Base-by-base conservation (phyloP, 2,329 filamentous ascomycete genomes). In the Alternaria consortialis region DNA sequence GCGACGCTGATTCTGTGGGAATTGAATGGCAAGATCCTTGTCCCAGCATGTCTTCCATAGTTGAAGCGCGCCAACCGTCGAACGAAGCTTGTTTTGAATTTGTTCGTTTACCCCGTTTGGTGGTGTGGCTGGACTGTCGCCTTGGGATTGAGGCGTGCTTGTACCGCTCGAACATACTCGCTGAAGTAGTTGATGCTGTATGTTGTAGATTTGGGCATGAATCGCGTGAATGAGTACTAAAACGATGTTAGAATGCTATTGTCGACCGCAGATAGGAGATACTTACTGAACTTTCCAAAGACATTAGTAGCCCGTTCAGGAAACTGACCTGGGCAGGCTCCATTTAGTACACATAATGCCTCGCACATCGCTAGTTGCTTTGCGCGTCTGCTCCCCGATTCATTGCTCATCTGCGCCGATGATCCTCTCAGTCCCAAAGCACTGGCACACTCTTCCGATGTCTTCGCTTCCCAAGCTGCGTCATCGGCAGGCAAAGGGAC, bases 41-140 rank as follows among this genome's bases (percentile, higher is more conserved):
- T 92, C 90, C 90, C 90, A 92, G 62, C 84, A 86, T 17, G 81
- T 82, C 78, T 92, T 92, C 86, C 91, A 92, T 69, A 91, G 90
- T 64, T 89, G 87, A 40, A 93, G 81, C 15, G 89, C 89, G 47
- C 77, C 78, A 52, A 79, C 81, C 20, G 82, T 80, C 5, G 79
- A 77, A 61, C 81, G 80, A 64, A 83, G 80, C 36, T 83, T 83
- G 44, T 81, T 81, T 56, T 86, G 83, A 9, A 72, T 63, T 37
- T 83, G 82, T 48, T 84, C 79, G 25, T 84, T 78, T 32, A 76
- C 63, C 29, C 74, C 78, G 44, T 80, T 78, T 52, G 77, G 82
- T 7, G 81, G 80, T 56, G 83, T 85, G 31, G 71, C 79, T 43
- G 78, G 75, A 56, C 77, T 81, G 37, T 77, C 88, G 63, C 84